Conservation (phyloP, 257 asterid genomes). For the Plantago elongata region DNA sequence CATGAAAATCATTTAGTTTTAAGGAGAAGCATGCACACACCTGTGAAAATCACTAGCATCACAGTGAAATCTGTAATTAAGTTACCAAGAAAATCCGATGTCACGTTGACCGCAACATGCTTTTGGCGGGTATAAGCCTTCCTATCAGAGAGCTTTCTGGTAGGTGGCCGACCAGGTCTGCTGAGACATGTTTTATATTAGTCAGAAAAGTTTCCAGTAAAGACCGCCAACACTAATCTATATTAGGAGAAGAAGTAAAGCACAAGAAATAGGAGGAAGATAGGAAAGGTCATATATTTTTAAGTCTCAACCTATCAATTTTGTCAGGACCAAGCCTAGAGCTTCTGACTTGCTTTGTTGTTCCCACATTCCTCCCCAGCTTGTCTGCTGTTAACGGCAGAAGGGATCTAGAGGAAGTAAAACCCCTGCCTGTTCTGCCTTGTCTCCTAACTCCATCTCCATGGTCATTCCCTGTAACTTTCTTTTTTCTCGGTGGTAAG, state of each 20-base stretch:
- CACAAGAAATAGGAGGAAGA: constrained; percentile 10
- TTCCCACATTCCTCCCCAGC: constrained; percentile 66
- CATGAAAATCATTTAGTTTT: constrained; percentile 17
- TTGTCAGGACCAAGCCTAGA: constrained; percentile 74
- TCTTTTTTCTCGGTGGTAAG: constrained; percentile 78
- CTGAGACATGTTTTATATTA: constrained; percentile 40
- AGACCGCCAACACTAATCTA: constrained; percentile 10
- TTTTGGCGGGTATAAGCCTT: constrained; percentile 76
- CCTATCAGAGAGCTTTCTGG: constrained; percentile 85
- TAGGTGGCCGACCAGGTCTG: constrained; percentile 77
- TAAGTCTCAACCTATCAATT: constrained; percentile 55
- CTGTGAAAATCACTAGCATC: constrained; percentile 11
- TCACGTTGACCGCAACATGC: constrained; percentile 44
- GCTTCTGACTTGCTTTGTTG: constrained; percentile 81
- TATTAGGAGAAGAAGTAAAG: constrained; percentile 12
- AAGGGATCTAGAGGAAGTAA: constrained; percentile 64
- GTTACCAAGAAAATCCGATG: constrained; percentile 77
- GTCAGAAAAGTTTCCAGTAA: constrained; percentile 15
- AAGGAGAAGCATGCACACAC: constrained; percentile 9
- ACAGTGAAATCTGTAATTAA: constrained; percentile 12
- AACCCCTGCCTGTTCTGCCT: constrained; percentile 81
- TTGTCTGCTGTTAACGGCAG: constrained; percentile 62
- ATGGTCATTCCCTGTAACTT: constrained; percentile 47
- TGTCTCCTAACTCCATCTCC: constrained; percentile 79
- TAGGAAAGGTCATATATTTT: neutral